Conservation (phyloP, 495 filamentous ascomycete genomes). For the Xylona heveae region DNA sequence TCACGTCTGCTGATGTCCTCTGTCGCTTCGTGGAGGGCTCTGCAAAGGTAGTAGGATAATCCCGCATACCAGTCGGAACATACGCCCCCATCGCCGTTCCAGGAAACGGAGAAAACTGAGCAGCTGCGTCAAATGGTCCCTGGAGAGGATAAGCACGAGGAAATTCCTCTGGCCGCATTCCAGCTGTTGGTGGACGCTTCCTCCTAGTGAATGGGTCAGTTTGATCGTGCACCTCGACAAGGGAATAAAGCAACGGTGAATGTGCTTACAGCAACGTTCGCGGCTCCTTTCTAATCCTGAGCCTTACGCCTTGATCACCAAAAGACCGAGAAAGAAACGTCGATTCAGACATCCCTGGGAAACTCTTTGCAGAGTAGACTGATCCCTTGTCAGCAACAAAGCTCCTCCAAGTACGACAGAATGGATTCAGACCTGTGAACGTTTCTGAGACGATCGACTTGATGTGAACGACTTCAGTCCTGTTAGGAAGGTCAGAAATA, state of each 20-base stretch:
- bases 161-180: background rate
- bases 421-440: constrained; percentile 38
- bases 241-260: too few relatives aligned
- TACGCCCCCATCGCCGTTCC: background rate
- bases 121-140: background rate
- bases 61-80: background rate
- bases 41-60: background rate
- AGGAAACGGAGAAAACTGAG: background rate
- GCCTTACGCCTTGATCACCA: constrained; percentile 80
- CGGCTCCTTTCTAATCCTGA: constrained; percentile 75
- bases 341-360: constrained; percentile 74
- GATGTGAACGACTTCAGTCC: constrained; percentile 39
- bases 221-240: background rate
- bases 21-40: constrained; percentile 10
- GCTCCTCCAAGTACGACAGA: background rate
- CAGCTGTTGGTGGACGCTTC: constrained; percentile 2
- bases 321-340: constrained; percentile 84
- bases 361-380: constrained; percentile 62
- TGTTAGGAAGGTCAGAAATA: constrained; percentile 11
- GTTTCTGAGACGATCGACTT: constrained; percentile 49
- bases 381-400: constrained; percentile 9
- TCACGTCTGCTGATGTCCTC: constrained; percentile 7
- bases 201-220: constrained; percentile 3
- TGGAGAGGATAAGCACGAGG: background rate
- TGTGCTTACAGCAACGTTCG: constrained; percentile 29